These are phyloP conservation scores for Cercospora janseana DNA, from an alignment of 2,329 filamentous ascomycete species.

Conservation along the genomic window DNA sequence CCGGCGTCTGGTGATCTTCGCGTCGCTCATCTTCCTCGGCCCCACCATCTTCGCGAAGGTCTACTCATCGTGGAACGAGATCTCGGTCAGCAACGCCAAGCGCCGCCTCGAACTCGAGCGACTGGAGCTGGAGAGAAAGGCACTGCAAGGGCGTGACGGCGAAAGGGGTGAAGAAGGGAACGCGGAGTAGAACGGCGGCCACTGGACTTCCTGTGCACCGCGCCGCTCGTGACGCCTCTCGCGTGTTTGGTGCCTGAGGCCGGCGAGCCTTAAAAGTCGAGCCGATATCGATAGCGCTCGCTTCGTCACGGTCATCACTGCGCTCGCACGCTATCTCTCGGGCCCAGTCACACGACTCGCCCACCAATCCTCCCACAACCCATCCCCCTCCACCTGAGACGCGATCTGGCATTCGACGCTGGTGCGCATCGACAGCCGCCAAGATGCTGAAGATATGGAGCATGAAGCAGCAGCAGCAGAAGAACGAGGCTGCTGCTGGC, in stretches of 20 bases:
- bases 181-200: too few relatives aligned
- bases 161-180: background rate
- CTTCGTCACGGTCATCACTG: background rate
- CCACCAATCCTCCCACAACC: background rate
- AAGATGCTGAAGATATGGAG: slow-evolving; percentile 99
- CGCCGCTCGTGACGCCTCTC: background rate
- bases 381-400: background rate
- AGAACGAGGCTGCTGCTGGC: slow-evolving; percentile 78
- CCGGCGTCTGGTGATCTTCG: slow-evolving; percentile 14
- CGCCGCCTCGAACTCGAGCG: slow-evolving; percentile 16
- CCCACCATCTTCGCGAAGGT: slow-evolving; percentile 12
- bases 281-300: background rate
- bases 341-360: slow-evolving; percentile 2
- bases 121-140: slow-evolving; percentile 9
- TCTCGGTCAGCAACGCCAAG: slow-evolving; percentile 16
- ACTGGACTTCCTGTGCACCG: too few relatives aligned
- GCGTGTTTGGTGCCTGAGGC: background rate
- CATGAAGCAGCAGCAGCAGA: slow-evolving; percentile 93
- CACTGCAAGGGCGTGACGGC: background rate
- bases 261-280: background rate
- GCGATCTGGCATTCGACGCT: background rate
- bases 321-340: background rate
- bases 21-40: slow-evolving; percentile 14
- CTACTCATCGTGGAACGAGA: slow-evolving; percentile 13
- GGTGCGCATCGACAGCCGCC: slow-evolving; percentile 22